Percentiles rank a stretch among this genome's conserved stretches.
Conservation (phyloP, 352 stramenopile genomes). For the Thraustochytrium sp. region DNA sequence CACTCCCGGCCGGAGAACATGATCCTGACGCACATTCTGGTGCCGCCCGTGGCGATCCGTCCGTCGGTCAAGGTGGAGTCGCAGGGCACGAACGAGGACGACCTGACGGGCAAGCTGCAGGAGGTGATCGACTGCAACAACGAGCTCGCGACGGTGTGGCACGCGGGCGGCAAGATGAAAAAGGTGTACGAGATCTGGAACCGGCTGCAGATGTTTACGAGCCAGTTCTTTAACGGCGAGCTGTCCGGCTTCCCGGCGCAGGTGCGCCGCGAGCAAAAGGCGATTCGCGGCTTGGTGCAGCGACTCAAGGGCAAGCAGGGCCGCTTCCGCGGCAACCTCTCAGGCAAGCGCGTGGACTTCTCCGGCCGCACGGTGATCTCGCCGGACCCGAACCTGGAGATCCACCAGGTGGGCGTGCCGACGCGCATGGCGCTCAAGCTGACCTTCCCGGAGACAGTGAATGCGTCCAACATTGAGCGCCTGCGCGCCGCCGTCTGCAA, state of each 20-base stretch:
- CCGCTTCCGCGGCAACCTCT: conserved; percentile 97
- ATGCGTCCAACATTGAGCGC: conserved; percentile 95
- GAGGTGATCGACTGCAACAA: conserved; percentile 99
- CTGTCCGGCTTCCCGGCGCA: conserved; percentile 90
- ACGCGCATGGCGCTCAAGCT: conserved; percentile 90
- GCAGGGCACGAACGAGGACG: conserved; percentile 92
- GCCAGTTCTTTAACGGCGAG: conserved; percentile 97
- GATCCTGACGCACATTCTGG: conserved; percentile 90
- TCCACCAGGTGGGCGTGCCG: conserved; percentile 90
- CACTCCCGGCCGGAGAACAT: conserved; percentile 93
- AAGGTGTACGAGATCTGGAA: conserved; percentile 99
- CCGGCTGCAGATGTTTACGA: conserved; percentile 92
- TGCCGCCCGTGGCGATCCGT: conserved; percentile 97
- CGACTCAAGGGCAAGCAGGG: conserved; percentile 95
- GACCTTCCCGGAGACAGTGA: conserved; percentile 96
- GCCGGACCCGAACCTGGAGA: conserved; percentile 93
- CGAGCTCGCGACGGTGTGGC: conserved; percentile 82
- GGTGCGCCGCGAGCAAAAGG: conserved; percentile 76
- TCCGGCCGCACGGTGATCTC: conserved; percentile 98
- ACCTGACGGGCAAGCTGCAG: conserved; percentile 97
- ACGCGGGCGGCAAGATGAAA: conserved; percentile 88
- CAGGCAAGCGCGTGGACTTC: conserved; percentile 98
- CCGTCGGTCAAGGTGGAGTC: conserved; percentile 96
- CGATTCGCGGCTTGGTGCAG: conserved; percentile 94
- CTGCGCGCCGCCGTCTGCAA: conserved; percentile 88